Evolutionary conservation across 169 alveolate species (phyloP).

Genomic region (Plasmodium inui): DNA sequence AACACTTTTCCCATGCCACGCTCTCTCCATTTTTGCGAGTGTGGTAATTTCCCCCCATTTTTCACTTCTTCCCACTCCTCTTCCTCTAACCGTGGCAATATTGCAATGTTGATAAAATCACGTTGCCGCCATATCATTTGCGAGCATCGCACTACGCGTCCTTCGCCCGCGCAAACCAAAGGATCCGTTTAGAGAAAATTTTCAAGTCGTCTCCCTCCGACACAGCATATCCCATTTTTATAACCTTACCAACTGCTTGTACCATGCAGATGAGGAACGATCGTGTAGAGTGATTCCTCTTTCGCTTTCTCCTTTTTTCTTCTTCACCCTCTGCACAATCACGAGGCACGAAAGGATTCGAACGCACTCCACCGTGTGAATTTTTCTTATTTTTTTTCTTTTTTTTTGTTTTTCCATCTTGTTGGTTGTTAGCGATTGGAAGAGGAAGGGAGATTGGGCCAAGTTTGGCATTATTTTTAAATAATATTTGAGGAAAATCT

Average conservation of each 20-base stretch:
- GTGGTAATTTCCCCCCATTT: background rate
- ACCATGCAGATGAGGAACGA: background rate
- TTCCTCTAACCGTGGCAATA: background rate
- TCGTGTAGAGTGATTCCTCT: background rate
- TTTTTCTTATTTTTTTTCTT: background rate
- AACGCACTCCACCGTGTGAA: background rate
- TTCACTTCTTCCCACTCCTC: background rate
- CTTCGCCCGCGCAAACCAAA: background rate
- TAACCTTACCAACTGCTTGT: background rate
- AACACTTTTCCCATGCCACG: background rate
- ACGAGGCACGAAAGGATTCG: background rate
- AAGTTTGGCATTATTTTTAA: background rate
- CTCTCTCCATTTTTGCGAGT: background rate
- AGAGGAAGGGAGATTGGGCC: background rate
- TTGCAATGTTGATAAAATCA: background rate
- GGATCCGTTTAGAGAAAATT: background rate
- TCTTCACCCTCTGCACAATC: background rate
- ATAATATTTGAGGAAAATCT: background rate
- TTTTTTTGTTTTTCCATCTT: background rate
- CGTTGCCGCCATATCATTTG: background rate
- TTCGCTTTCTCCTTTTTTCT: background rate
- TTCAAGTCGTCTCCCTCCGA: background rate
- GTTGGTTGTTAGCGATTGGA: background rate
- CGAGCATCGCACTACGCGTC: background rate
- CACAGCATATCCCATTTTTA: background rate